A percentile compares a stretch with the other conserved stretches of the same genome.
These are phyloP conservation scores for Chaetomiaceae sp. DNA, from an alignment of 2,329 filamentous ascomycete species.

Conservation along the genomic window DNA sequence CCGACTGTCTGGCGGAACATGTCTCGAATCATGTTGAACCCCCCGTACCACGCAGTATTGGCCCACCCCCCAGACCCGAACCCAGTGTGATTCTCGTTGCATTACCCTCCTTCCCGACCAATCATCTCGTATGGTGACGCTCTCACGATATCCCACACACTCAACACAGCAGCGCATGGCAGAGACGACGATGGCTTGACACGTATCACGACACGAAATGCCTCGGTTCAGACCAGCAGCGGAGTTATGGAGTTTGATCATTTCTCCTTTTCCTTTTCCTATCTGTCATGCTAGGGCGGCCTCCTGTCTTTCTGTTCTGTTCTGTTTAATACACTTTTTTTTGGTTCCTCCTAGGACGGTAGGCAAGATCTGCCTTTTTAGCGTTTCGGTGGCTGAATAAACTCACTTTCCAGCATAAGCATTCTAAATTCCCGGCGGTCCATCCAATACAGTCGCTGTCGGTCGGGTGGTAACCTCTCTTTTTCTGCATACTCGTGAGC, in stretches of 20 bases:
- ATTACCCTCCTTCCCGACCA: not conserved
- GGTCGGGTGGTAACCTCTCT: not conserved
- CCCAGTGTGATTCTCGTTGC: not conserved
- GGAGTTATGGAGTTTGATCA: conserved; percentile 24
- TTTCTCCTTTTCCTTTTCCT: conserved; percentile 17
- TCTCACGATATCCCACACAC: conserved; percentile 6
- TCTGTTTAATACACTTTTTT: conserved; percentile 4
- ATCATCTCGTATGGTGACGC: conserved; percentile 7
- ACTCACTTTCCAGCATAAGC: not conserved
- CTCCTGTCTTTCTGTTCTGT: conserved; percentile 12
- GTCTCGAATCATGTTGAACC: conserved; percentile 6
- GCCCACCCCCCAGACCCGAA: not conserved
- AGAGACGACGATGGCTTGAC: conserved; percentile 13
- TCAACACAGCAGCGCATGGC: not conserved
- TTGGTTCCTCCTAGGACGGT: not conserved
- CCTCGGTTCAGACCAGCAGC: conserved; percentile 23
- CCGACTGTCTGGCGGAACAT: conserved; percentile 23
- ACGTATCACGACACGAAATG: conserved; percentile 22
- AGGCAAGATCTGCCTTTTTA: conserved; percentile 12
- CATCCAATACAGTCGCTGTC: not conserved
- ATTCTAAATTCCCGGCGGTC: not conserved
- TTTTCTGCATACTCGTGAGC: not conserved
- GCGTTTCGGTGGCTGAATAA: conserved; percentile 2
- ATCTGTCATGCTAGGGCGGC: too few relatives aligned
- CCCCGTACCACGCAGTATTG: not conserved